Evolutionary conservation across 306 rosid species (phyloP).

Genomic region (Rubus parviflorus): DNA sequence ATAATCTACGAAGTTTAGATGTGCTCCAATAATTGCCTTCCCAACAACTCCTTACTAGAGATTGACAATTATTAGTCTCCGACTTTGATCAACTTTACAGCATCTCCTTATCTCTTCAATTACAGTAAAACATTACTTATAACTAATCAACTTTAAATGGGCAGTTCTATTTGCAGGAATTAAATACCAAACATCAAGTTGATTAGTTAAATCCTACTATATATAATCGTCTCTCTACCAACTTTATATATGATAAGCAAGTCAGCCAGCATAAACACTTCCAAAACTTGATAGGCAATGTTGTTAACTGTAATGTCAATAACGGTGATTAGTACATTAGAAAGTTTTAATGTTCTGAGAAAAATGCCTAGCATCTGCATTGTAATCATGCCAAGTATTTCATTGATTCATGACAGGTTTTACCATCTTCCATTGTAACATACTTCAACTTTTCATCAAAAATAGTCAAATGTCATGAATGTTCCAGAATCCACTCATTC

Average conservation of each 20-base stretch:
- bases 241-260: neutral
- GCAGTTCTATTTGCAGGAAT: neutral
- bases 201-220: neutral
- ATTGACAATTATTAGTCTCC: neutral
- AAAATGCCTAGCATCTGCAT: neutral
- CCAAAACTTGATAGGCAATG: neutral
- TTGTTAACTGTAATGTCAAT: neutral
- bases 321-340: neutral
- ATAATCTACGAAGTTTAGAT: neutral
- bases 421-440: neutral
- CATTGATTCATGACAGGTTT: neutral
- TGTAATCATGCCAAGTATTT: neutral
- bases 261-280: neutral
- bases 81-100: slow-evolving; percentile 1
- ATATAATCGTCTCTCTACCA: neutral
- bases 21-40: neutral
- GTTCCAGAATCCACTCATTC: neutral
- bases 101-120: neutral
- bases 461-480: neutral
- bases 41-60: neutral
- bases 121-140: neutral
- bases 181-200: neutral
- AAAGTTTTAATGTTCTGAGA: neutral
- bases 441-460: neutral
- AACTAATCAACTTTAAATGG: neutral